phyloP scores from a whole-genome alignment of 2,329 filamentous ascomycete species.

The Sarocladium strictum region DNA sequence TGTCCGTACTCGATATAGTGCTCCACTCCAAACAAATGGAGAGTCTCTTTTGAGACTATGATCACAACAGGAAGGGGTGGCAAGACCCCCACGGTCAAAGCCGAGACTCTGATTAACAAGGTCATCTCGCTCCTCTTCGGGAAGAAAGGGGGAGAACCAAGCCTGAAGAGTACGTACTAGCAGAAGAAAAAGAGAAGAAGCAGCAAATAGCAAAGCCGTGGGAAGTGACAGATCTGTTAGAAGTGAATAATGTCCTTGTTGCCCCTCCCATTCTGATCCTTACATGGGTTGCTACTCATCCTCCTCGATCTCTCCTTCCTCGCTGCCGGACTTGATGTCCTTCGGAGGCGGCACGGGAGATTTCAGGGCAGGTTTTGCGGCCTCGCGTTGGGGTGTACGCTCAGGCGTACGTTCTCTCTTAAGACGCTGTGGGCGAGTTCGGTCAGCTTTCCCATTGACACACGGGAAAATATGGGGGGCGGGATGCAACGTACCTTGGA shows the following conservation, averaged over 20 bases:
- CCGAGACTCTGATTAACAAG: neutral
- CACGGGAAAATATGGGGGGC: too few species aligned
- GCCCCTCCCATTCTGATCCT: neutral
- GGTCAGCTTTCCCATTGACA: too few species aligned
- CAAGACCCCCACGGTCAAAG: neutral
- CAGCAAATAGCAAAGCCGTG: neutral
- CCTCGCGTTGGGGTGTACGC: conserved; percentile 54
- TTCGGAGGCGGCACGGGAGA: conserved; percentile 35
- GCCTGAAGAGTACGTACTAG: neutral
- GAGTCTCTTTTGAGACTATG: neutral
- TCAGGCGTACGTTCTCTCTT: conserved; percentile 55
- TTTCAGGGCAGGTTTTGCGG: conserved; percentile 43
- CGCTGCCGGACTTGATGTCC: conserved; percentile 68
- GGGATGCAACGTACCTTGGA: conserved; percentile 50
- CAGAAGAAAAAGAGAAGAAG: neutral
- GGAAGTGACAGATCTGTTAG: conserved; percentile 14
- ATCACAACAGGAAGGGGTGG: neutral
- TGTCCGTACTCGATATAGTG: neutral
- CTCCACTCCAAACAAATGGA: neutral
- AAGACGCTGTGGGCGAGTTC: conserved; percentile 46
- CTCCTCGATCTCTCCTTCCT: conserved; percentile 98
- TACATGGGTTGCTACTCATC: conserved; percentile 25
- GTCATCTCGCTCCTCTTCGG: neutral
- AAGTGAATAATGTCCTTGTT: neutral
- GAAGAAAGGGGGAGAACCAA: neutral